These are phyloP conservation scores for Ichthyophthirius multifiliis DNA, from an alignment of 169 alveolate species.

Conservation along the genomic window DNA sequence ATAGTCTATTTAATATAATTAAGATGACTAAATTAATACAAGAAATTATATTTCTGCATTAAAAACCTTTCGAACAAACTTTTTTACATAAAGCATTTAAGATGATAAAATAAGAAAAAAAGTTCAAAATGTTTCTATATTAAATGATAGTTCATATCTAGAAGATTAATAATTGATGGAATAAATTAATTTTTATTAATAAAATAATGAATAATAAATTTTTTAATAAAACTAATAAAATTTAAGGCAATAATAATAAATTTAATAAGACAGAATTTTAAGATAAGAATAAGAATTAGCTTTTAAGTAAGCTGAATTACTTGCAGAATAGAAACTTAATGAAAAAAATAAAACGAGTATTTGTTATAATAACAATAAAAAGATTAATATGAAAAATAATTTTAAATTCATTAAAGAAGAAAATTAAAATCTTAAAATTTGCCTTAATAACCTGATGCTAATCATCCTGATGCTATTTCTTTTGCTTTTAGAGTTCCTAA, in stretches of 20 bases:
- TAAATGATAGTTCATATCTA: background rate
- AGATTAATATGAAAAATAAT: background rate
- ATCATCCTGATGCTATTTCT: background rate
- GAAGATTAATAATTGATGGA: background rate
- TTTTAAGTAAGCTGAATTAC: background rate
- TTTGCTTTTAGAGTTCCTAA: slow-evolving; percentile 9
- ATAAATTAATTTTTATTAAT: background rate
- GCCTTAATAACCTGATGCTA: background rate
- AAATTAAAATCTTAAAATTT: background rate
- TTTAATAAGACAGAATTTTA: background rate
- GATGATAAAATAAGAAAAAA: background rate
- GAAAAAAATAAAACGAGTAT: background rate
- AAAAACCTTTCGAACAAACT: too few species aligned
- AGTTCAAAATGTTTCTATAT: background rate
- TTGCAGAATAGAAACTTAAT: background rate
- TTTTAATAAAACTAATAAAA: background rate
- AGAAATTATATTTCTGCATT: too few species aligned
- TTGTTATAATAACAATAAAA: background rate
- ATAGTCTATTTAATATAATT: too few species aligned
- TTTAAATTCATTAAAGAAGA: background rate
- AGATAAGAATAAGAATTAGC: background rate
- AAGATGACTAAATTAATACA: too few species aligned
- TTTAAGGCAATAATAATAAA: background rate
- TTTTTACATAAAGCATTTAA: too few species aligned
- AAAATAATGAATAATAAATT: background rate